Evolutionary conservation across 1,284 basidiomycete species (phyloP).

Genomic region (Austroboletus novae-zelandiae): DNA sequence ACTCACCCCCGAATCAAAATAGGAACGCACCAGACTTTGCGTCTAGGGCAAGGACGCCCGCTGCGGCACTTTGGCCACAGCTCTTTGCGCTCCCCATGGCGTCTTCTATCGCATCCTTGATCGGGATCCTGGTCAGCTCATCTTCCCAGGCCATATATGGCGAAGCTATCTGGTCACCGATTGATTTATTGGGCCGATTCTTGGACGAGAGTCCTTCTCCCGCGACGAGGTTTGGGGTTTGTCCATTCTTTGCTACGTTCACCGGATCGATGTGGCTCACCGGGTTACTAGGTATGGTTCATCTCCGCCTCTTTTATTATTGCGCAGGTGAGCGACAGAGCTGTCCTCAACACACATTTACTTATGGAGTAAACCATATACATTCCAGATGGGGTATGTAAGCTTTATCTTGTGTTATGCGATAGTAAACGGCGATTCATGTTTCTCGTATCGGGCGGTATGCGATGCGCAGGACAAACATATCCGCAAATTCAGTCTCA

Average conservation of each 20-base stretch:
- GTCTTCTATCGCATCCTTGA: constrained; percentile 77
- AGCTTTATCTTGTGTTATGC: background rate
- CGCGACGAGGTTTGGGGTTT: constrained; percentile 64
- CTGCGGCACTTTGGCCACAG: constrained; percentile 71
- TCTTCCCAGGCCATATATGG: constrained; percentile 78
- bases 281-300: constrained; percentile 56
- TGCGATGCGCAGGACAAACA: constrained; percentile 55
- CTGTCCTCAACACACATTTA: constrained; percentile 4
- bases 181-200: constrained; percentile 69
- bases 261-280: constrained; percentile 10
- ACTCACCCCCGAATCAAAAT: constrained; percentile 16
- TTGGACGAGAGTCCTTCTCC: constrained; percentile 63
- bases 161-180: constrained; percentile 77
- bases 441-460: constrained; percentile 7
- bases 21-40: constrained; percentile 81
- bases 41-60: constrained; percentile 65
- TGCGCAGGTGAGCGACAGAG: constrained; percentile 50
- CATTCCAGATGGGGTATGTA: constrained; percentile 29
- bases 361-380: constrained; percentile 1
- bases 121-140: constrained; percentile 83
- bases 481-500: constrained; percentile 82
- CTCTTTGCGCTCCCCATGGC: constrained; percentile 71
- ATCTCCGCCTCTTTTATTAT: constrained; percentile 75
- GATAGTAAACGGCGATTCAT: constrained; percentile 23
- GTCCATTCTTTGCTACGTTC: constrained; percentile 13